Evolutionary conservation across 768 basidiomycete species (phyloP).

Genomic region (Termitomyces sp.): DNA sequence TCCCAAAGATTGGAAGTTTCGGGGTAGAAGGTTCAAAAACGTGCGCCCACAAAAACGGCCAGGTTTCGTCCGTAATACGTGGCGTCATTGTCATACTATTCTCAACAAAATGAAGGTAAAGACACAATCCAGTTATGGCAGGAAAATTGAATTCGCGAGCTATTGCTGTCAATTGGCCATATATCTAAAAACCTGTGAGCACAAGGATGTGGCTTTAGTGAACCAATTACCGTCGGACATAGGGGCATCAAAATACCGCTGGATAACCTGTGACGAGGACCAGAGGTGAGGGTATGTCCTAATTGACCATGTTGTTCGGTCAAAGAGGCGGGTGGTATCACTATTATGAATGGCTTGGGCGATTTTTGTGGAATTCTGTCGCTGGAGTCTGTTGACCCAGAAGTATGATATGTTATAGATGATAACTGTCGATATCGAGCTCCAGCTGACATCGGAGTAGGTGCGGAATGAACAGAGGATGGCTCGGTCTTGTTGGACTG

Average conservation of each 20-base stretch:
- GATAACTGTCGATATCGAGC: conserved; percentile 39
- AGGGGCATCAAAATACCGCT: conserved; percentile 74
- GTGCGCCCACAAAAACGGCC: conserved; percentile 68
- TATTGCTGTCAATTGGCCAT: conserved; percentile 70
- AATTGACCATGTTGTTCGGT: conserved; percentile 53
- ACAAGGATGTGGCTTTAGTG: background rate
- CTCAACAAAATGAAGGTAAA: conserved; percentile 68
- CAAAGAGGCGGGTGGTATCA: conserved; percentile 59
- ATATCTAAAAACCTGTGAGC: conserved; percentile 43
- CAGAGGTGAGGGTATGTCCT: conserved; percentile 51
- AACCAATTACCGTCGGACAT: conserved; percentile 53
- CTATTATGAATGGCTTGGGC: conserved; percentile 55
- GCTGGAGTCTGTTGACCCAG: conserved; percentile 37
- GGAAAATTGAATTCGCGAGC: conserved; percentile 81
- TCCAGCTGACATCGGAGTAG: conserved; percentile 24
- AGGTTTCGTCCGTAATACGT: conserved; percentile 73
- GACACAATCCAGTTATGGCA: conserved; percentile 66
- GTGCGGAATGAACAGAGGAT: conserved; percentile 10
- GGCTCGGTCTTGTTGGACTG: conserved; percentile 3
- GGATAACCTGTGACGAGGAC: conserved; percentile 54
- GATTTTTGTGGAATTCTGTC: conserved; percentile 33
- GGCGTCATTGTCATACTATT: conserved; percentile 53
- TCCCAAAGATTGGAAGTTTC: conserved; percentile 63
- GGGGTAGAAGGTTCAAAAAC: conserved; percentile 39
- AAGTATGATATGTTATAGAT: conserved; percentile 50